Conservation (phyloP, 2,329 filamentous ascomycete genomes). For the Drechslera avenae region DNA sequence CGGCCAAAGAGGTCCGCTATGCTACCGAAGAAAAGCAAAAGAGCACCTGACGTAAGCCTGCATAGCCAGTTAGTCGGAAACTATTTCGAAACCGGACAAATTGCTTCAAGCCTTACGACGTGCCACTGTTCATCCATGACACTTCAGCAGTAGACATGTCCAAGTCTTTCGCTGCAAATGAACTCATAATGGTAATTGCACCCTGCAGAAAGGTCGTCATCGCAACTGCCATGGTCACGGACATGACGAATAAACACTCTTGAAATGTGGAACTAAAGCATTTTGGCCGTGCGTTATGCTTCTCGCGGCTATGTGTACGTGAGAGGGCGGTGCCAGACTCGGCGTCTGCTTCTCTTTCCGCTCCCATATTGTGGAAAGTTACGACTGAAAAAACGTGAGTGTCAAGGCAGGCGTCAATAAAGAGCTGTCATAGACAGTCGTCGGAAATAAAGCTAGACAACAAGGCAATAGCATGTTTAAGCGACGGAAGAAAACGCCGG, state of each 20-base stretch:
- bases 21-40: slow-evolving; percentile 69
- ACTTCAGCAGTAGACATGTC: slow-evolving; percentile 69
- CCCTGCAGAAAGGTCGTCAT: slow-evolving; percentile 66
- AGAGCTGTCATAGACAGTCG: too few species aligned
- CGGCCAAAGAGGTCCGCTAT: slow-evolving; percentile 70
- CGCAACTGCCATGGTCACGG: slow-evolving; percentile 69
- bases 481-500: too few species aligned
- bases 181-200: slow-evolving; percentile 65
- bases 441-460: too few species aligned
- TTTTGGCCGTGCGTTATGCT: slow-evolving; percentile 53
- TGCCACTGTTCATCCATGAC: slow-evolving; percentile 70
- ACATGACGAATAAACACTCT: slow-evolving; percentile 68
- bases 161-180: slow-evolving; percentile 64
- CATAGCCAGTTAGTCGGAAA: not conserved
- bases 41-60: slow-evolving; percentile 65
- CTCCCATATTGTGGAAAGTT: slow-evolving; percentile 12
- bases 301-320: slow-evolving; percentile 31
- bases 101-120: slow-evolving; percentile 58
- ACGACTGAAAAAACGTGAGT: not conserved
- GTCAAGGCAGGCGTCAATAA: not conserved
- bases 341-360: slow-evolving; percentile 19
- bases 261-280: slow-evolving; percentile 68
- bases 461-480: too few species aligned
- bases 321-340: slow-evolving; percentile 16
- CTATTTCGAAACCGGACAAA: not conserved